A percentile compares a stretch with the other conserved stretches of the same genome.
phyloP scores from a whole-genome alignment of 2,329 filamentous ascomycete species.

The Helminthosporium solani region DNA sequence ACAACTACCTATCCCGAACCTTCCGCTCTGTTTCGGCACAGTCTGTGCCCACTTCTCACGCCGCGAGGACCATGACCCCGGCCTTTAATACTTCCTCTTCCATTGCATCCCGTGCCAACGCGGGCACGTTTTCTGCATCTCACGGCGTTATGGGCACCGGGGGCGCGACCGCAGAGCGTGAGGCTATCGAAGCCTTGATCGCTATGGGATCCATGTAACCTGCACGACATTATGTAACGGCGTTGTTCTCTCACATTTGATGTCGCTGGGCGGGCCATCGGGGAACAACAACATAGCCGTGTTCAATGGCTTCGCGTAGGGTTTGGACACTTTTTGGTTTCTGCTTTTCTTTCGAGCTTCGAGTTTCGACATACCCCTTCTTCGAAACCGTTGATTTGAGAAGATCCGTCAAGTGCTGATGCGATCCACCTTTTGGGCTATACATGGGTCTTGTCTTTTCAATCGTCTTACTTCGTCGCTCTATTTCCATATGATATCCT shows the following conservation, averaged over 20 bases:
- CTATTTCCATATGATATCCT: constrained; percentile 7
- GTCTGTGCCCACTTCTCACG: constrained; percentile 18
- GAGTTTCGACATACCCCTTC: constrained; percentile 10
- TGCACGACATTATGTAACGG: constrained; percentile 16
- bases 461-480: constrained; percentile 5
- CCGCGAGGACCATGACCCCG: constrained; percentile 23
- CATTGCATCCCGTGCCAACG: constrained; percentile 34
- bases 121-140: constrained; percentile 28
- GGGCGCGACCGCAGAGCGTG: constrained; percentile 65
- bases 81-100: constrained; percentile 28
- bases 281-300: constrained; percentile 7
- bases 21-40: constrained; percentile 26
- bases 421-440: constrained; percentile 34
- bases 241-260: constrained; percentile 12
- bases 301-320: neutral
- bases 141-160: constrained; percentile 29
- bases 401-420: constrained; percentile 46
- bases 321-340: constrained; percentile 8
- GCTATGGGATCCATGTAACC: constrained; percentile 68
- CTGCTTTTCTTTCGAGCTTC: constrained; percentile 3
- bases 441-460: constrained; percentile 24
- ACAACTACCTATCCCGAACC: constrained; percentile 42
- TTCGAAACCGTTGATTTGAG: constrained; percentile 13
- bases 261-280: constrained; percentile 8
- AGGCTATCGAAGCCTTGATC: constrained; percentile 78